phyloP scores from a whole-genome alignment of 495 filamentous ascomycete genomes.

The Elaphomyces granulatus region DNA sequence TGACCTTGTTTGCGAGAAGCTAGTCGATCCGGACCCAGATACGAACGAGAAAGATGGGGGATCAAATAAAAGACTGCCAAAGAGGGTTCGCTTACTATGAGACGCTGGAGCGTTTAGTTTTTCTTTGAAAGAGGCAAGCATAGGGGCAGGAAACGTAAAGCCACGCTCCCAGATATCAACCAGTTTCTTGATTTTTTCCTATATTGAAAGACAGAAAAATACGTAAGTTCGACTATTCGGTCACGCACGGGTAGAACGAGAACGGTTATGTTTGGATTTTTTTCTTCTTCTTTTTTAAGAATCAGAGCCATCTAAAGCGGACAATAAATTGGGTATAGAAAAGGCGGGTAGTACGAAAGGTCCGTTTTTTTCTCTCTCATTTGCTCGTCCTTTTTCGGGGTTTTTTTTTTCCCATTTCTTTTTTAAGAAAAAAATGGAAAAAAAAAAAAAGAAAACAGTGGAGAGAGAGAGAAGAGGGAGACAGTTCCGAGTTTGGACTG shows the following conservation, averaged over 20 bases:
- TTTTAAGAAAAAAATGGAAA: slow-evolving; percentile 1
- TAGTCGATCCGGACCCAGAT: slow-evolving; percentile 1
- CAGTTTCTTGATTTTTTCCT: slow-evolving; percentile 95
- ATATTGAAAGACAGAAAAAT: slow-evolving; percentile 31
- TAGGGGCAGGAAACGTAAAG: slow-evolving; percentile 68
- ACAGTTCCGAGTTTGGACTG: background rate
- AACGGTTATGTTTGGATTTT: too few species aligned
- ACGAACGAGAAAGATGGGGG: slow-evolving; percentile 1
- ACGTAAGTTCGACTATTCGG: slow-evolving; percentile 36
- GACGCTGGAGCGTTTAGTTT: slow-evolving; percentile 50
- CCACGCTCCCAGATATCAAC: slow-evolving; percentile 97
- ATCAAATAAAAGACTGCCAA: background rate
- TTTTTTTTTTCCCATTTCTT: background rate
- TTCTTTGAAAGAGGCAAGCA: slow-evolving; percentile 77
- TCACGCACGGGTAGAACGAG: slow-evolving; percentile 11
- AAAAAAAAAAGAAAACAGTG: slow-evolving; percentile 6
- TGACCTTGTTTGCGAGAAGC: background rate
- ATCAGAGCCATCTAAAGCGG: background rate
- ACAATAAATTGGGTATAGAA: background rate
- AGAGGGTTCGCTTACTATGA: slow-evolving; percentile 44
- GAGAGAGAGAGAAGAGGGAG: slow-evolving; percentile 14
- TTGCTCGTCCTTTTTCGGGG: too few species aligned
- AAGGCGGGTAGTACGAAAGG: background rate
- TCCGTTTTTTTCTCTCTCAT: background rate
- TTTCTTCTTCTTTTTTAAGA: too few species aligned